Evolutionary conservation across 768 basidiomycete genomes (phyloP), one percentile per base, ranked within the genome.

Genomic region (Hebeloma cylindrosporum): DNA sequence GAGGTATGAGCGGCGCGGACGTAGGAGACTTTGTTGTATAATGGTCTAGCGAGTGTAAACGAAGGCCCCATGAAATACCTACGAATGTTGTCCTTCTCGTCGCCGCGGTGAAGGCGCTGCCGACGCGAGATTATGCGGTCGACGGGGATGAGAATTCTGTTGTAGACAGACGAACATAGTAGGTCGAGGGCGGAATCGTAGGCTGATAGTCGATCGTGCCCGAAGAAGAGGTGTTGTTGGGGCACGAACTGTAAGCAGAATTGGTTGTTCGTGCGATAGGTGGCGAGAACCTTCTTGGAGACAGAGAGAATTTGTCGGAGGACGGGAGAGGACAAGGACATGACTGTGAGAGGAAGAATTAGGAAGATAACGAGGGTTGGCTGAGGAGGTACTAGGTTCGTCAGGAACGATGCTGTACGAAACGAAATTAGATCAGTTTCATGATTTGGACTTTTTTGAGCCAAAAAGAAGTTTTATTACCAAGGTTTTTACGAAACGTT

Each of bases 221-320:
- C 66, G 7, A 74, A 70, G 32, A 73, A 60, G 17, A 87, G 66
- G 32, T 78, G 65, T 23, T 77, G 69, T 50, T 89, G 83, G 3
- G 90, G 86, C 32, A 93, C 68, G 51, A 91, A 78, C 44, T 93
- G 86, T 47, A 88, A 78, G 21, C 85, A 68, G 13, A 85, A 70
- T 39, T 79, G 78, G 17, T 72, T 70, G 9, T 73, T 59, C n/a
- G 31, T 33, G n/a, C n/a, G n/a, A 40, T 48, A 50, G 31, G 38
- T 53, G n/a, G 65, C 53, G 36, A 71, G 68, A 9, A 70, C 63
- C 60, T 83, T 83, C 54, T 79, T 82, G 50, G 82, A 65, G 3
- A 81, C 74, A 6, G 78, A 79, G 41, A 87, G 74, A 21, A 88
- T 68, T 58, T 85, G 81, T 14, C 87, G 80, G n/a, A 90, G 75